Base-by-base conservation (phyloP, 805 yeast genomes). In the Wickerhamiella shivajii region DNA sequence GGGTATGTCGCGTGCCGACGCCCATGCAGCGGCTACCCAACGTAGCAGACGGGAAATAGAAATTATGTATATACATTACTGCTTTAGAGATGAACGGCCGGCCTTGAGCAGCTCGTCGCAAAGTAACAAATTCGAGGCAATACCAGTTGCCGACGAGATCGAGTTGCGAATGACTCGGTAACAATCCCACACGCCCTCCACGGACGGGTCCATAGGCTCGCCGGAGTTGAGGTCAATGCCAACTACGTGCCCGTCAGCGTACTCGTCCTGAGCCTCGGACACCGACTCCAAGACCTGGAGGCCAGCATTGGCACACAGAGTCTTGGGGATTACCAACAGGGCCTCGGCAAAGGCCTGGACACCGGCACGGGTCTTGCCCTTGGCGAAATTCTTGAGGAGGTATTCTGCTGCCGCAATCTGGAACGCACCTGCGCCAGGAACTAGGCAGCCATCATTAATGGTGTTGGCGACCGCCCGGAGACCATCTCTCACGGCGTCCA, bases 391-490 rank as follows among this genome's bases (percentile, higher is more conserved):
- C 36, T 44, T 34, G 43, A 84, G 62, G 42, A 90, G 63, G 50
- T 79, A 69, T 47, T 73, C 67, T 34, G 83, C 69, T 39, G 87
- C 81, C 35, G 92, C 75, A 50, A 90, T 64, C 61, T 75, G 92
- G 57, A 78, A 90, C 2, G 97, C 90, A 37, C 99, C 99, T 1
- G 90, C 99, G 41, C 99, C 99, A 5, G 98, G 95, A 29, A 90
- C 75, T 25, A 90, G 74, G 26, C 77, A 60, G 46, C 73, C 69
- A 56, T 90, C 99, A 50, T 74, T 78, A 33, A 90, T 61, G 21
- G 85, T 90, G 52, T 90, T 90, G 27, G 93, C 74, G 12, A 90
- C 96, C 1, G 96, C 84, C 45, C 98, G 73, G 39, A 90, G 66
- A 21, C 99, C 99, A 55, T 90, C 98, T 55, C 98, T 74, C 15